These are phyloP conservation scores for Saururus chinensis DNA, from an alignment of 164 flowering plant genomes.

Conservation along the genomic window DNA sequence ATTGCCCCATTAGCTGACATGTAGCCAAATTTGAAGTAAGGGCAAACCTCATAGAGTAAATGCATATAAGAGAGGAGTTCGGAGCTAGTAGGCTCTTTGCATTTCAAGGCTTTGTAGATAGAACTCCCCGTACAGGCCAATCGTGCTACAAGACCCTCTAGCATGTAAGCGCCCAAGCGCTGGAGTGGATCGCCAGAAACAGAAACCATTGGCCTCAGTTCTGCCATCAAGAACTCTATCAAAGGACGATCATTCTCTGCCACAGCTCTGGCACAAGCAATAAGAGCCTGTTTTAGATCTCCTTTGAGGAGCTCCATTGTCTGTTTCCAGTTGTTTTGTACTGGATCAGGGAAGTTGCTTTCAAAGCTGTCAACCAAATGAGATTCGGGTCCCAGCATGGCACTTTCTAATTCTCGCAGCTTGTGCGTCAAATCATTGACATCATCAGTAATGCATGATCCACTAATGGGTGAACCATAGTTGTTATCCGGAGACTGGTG, in stretches of 20 bases:
- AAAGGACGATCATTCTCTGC: slow-evolving; percentile 32
- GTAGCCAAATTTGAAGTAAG: slow-evolving; percentile 75
- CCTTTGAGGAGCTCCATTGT: slow-evolving; percentile 36
- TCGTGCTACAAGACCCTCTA: slow-evolving; percentile 69
- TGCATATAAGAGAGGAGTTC: slow-evolving; percentile 75
- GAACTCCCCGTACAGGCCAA: slow-evolving; percentile 51
- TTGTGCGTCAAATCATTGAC: slow-evolving; percentile 32
- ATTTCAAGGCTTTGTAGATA: slow-evolving; percentile 54
- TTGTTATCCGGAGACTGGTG: slow-evolving; percentile 30
- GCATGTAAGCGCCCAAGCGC: slow-evolving; percentile 68
- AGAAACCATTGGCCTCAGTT: slow-evolving; percentile 61
- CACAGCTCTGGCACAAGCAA: slow-evolving; percentile 54
- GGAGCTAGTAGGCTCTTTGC: slow-evolving; percentile 55
- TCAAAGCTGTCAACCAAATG: slow-evolving; percentile 13
- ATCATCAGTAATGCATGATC: slow-evolving; percentile 31
- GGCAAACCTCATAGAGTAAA: slow-evolving; percentile 62
- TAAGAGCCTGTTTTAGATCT: slow-evolving; percentile 42
- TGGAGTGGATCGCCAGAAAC: slow-evolving; percentile 74
- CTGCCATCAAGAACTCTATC: slow-evolving; percentile 46
- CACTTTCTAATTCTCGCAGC: slow-evolving; percentile 50
- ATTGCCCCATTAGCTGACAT: slow-evolving; percentile 83
- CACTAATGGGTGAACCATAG: slow-evolving; percentile 21
- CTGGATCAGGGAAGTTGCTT: slow-evolving; percentile 8
- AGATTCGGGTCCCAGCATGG: slow-evolving; percentile 45
- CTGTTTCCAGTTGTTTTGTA: slow-evolving; percentile 27